Conservation (phyloP, 331 rosid species). For the Cucumis variabilis region DNA sequence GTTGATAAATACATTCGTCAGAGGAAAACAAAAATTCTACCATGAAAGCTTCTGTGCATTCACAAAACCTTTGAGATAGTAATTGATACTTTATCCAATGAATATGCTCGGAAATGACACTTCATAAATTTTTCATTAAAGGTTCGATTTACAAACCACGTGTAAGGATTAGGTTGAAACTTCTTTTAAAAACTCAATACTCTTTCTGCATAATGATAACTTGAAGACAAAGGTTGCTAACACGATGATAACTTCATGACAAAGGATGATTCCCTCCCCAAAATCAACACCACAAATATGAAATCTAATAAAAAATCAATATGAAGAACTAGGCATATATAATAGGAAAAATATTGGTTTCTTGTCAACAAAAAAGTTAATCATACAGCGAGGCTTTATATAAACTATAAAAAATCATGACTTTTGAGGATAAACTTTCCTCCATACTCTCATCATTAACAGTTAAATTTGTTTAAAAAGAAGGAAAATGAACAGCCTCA, state of each 20-base stretch:
- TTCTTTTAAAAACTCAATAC: not conserved
- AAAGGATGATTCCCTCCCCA: conserved; percentile 4
- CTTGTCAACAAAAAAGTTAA: too few species aligned
- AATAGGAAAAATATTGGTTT: too few species aligned
- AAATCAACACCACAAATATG: conserved; percentile 4
- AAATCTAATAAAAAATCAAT: too few species aligned
- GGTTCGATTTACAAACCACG: not conserved
- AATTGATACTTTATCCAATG: too few species aligned
- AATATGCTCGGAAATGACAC: not conserved
- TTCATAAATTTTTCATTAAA: not conserved
- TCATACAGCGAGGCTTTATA: too few species aligned
- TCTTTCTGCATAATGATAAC: not conserved
- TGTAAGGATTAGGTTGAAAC: not conserved
- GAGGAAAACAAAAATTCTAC: not conserved
- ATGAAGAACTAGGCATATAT: too few species aligned
- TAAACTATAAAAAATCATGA: too few species aligned
- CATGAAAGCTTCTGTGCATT: conserved; percentile 11
- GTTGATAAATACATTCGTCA: not conserved
- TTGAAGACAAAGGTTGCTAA: not conserved
- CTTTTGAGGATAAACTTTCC: too few species aligned
- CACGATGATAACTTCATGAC: not conserved
- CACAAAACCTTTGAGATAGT: too few species aligned
- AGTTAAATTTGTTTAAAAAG: too few species aligned
- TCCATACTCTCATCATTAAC: too few species aligned
- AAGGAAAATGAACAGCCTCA: too few species aligned